Conservation (phyloP, 768 basidiomycete species). For the Tremella fuciformis region DNA sequence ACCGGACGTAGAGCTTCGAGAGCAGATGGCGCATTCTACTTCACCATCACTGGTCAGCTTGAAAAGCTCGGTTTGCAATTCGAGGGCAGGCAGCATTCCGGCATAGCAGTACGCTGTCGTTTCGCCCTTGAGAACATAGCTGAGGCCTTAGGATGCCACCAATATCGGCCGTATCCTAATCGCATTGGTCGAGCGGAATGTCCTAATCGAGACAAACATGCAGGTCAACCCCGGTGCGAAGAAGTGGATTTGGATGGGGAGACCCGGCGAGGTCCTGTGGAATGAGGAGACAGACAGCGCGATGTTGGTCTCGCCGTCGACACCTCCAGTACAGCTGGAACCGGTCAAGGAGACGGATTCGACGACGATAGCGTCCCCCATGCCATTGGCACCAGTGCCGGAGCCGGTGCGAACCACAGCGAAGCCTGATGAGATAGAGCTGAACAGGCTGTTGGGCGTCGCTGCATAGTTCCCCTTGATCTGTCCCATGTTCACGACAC, state of each 20-base stretch:
- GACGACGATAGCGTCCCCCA: too few relatives aligned
- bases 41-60: slow-evolving; percentile 72
- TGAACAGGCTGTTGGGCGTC: too few relatives aligned
- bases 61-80: slow-evolving; percentile 71
- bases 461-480: too few relatives aligned
- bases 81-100: slow-evolving; percentile 78
- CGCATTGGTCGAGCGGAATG: slow-evolving; percentile 69
- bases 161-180: slow-evolving; percentile 80
- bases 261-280: slow-evolving; percentile 42
- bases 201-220: slow-evolving; percentile 67
- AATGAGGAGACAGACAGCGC: slow-evolving; percentile 20
- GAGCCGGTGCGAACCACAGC: too few relatives aligned
- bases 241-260: slow-evolving; percentile 48
- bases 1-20: slow-evolving; percentile 18
- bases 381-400: too few relatives aligned
- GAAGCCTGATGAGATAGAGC: too few relatives aligned
- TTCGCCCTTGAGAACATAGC: too few relatives aligned
- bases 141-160: slow-evolving; percentile 66
- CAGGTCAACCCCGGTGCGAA: slow-evolving; percentile 21
- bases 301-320: too few relatives aligned
- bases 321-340: too few relatives aligned
- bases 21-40: slow-evolving; percentile 31
- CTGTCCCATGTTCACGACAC: too few relatives aligned
- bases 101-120: slow-evolving; percentile 72
- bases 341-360: too few relatives aligned